Conservation (phyloP, 345 rosid genomes). For the Acer campestre region DNA sequence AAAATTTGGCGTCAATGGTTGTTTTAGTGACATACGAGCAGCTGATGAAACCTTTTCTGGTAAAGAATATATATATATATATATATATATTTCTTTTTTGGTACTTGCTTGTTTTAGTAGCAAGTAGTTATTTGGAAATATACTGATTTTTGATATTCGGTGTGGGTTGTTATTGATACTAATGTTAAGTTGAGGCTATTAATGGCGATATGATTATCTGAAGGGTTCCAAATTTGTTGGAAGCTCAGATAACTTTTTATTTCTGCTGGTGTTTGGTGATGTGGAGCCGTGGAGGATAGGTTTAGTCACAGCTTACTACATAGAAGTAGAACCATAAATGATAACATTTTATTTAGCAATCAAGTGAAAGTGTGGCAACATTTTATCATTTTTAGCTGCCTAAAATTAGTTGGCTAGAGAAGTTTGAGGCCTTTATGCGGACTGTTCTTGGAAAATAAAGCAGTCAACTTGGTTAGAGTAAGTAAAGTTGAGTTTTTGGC, state of each 20-base stretch:
- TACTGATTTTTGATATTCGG: not conserved
- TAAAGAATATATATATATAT: not conserved
- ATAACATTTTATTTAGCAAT: not conserved
- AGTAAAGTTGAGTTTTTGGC: not conserved
- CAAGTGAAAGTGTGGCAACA: not conserved
- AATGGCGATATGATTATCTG: not conserved
- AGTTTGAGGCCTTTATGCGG: not conserved
- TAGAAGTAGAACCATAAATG: not conserved
- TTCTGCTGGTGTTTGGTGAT: not conserved
- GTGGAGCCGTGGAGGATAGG: not conserved
- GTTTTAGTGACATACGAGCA: not conserved
- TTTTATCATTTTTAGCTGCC: not conserved
- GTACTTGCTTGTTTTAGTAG: not conserved
- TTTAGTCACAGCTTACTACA: not conserved
- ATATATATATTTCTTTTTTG: not conserved
- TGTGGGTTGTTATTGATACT: not conserved
- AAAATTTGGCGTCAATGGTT: not conserved
- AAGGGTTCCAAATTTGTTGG: conserved; percentile 18
- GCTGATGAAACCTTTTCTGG: not conserved
- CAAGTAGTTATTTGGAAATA: not conserved
- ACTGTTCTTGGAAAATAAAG: not conserved
- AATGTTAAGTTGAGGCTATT: not conserved
- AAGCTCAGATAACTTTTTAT: not conserved
- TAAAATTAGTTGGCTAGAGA: not conserved
- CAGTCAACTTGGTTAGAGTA: not conserved